Evolutionary conservation across 106 monocot species (phyloP).

Genomic region (Phalaenopsis aphrodite): DNA sequence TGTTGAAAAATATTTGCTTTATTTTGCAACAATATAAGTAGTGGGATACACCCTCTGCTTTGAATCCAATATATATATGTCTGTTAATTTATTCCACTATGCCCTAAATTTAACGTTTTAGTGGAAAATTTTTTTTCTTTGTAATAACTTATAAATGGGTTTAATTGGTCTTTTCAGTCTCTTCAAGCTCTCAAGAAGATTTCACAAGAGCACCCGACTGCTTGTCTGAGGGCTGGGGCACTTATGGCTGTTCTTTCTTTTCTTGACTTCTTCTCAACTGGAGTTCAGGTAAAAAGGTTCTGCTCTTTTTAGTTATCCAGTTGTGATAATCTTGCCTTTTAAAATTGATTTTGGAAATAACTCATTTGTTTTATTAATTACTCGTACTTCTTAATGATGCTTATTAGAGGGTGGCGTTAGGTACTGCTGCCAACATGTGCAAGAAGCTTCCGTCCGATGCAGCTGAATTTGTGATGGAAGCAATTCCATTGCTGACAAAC

Average conservation of each 20-base stretch:
- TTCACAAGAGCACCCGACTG: slow-evolving; percentile 91
- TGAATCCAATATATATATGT: neutral
- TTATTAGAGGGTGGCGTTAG: slow-evolving; percentile 84
- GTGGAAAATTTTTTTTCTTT: neutral
- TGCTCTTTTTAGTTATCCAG: neutral
- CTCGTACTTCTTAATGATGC: neutral
- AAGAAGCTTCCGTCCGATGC: slow-evolving; percentile 98
- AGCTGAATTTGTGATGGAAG: slow-evolving; percentile 97
- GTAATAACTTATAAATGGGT: neutral
- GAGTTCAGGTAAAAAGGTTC: slow-evolving; percentile 67
- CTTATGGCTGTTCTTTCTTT: slow-evolving; percentile 98
- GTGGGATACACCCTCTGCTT: neutral
- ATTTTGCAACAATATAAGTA: neutral
- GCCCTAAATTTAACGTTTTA: neutral
- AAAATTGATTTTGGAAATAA: neutral
- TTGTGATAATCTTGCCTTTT: neutral
- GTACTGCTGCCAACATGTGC: slow-evolving; percentile 98
- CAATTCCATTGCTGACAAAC: slow-evolving; percentile 89
- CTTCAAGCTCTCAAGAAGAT: slow-evolving; percentile 98
- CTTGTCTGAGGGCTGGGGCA: slow-evolving; percentile 92
- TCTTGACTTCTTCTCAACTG: slow-evolving; percentile 96
- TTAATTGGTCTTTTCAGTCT: slow-evolving; percentile 39
- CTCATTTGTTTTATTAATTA: neutral
- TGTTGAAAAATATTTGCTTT: neutral
- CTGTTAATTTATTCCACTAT: neutral